Conservation (phyloP, 371 early-diverging fungal species). For the Mortierella sp. region DNA sequence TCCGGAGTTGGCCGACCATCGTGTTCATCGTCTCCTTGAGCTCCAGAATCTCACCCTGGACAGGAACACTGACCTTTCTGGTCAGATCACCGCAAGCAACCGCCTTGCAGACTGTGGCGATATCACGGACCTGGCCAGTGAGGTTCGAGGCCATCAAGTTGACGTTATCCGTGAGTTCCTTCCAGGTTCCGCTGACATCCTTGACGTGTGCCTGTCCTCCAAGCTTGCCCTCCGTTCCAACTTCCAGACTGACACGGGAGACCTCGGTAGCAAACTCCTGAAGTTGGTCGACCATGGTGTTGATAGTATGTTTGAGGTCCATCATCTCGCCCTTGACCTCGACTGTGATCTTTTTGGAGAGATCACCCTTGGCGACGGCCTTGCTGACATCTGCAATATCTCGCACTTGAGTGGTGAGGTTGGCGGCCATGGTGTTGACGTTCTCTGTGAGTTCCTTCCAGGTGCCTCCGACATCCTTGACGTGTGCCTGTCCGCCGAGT, state of each 20-base stretch:
- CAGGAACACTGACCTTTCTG: slow-evolving; percentile 66
- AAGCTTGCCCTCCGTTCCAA: slow-evolving; percentile 75
- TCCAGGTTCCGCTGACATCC: slow-evolving; percentile 67
- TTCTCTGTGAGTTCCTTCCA: slow-evolving; percentile 71
- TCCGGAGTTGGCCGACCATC: slow-evolving; percentile 74
- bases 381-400: slow-evolving; percentile 67
- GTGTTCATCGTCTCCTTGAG: slow-evolving; percentile 75
- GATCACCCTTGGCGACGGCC: slow-evolving; percentile 66
- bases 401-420: slow-evolving; percentile 67
- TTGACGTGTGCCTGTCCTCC: slow-evolving; percentile 62
- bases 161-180: slow-evolving; percentile 70
- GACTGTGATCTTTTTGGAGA: slow-evolving; percentile 63
- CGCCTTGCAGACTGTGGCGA: slow-evolving; percentile 67
- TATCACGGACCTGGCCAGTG: slow-evolving; percentile 66
- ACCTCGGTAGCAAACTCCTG: slow-evolving; percentile 77
- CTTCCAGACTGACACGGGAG: slow-evolving; percentile 71
- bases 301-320: slow-evolving; percentile 68
- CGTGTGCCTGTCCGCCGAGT: slow-evolving; percentile 61
- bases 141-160: slow-evolving; percentile 67
- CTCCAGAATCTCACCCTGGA: slow-evolving; percentile 48
- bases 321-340: slow-evolving; percentile 65
- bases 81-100: slow-evolving; percentile 75
- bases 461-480: slow-evolving; percentile 65
- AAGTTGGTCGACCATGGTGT: slow-evolving; percentile 72
- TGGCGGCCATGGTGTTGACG: slow-evolving; percentile 69